Evolutionary conservation across 495 filamentous ascomycete species (phyloP), one percentile per base, ranked within the genome.

Genomic region (Aspergillus olivimuriae): DNA sequence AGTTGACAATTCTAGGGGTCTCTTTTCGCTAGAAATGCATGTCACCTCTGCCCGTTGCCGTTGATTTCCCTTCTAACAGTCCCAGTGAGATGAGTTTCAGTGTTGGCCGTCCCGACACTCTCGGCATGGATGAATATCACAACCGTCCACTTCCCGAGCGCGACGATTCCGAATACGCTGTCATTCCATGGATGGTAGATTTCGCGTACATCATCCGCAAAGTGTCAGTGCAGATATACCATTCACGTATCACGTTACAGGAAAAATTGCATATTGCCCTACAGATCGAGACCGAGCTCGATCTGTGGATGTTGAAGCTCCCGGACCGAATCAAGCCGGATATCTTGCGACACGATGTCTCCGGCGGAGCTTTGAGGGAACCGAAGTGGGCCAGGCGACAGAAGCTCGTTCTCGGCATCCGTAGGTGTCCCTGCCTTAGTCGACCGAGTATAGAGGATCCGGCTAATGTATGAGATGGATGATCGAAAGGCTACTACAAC

Each of bases 41-140:
- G 49, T 26, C 4, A 0, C 4, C 26, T 16, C 4, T 12, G 6
- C 16, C 18, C 17, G 19, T 18, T 28, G 33, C 11, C 16, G 23
- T 16, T 15, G 6, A 6, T 8, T 17, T 12, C 21, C 2, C 14
- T 34, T 11, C 42, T 52, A 43, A 52, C 11, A 15, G 14, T 15
- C 4, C 2, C 16, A 69, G 65, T 43, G 65, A 69, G 50, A 65
- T 69, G 63, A 62, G 60, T 44, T 69, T 69, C 30, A 66, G 63
- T 11, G 55, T 66, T 18, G 66, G 66, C 18, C 60, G 66, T 18
- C 63, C 66, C 1, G 66, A 69, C 40, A 69, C 66, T 0, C 52
- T 69, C 8, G 66, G 66, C 34, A 66, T 69, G 58, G 63, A 69
- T 28, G 66, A 69, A 48, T 69, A 67, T 34, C 66, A 69, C 39